Conservation (phyloP, 2,329 filamentous ascomycete genomes). For the Aspergillus sp. region DNA sequence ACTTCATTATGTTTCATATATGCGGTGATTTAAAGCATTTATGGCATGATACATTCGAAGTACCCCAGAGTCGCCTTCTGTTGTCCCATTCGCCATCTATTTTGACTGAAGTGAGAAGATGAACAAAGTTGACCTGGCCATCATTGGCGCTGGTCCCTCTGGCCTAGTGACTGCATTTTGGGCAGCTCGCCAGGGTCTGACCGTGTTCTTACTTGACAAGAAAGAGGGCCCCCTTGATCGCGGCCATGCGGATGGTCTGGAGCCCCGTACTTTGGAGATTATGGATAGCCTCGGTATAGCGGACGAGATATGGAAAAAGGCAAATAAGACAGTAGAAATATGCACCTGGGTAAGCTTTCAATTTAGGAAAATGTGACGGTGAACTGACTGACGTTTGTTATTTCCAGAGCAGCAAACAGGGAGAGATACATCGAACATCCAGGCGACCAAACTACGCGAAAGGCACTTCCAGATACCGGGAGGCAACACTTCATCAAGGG, state of each 20-base stretch:
- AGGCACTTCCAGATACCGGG: neutral
- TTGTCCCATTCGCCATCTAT: neutral
- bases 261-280: constrained; percentile 36
- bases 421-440: neutral
- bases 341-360: constrained; percentile 34
- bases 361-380: constrained; percentile 1
- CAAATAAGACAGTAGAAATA: constrained; percentile 63
- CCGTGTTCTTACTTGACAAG: constrained; percentile 44
- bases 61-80: neutral
- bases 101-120: neutral
- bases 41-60: too few relatives aligned
- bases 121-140: constrained; percentile 12
- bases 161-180: constrained; percentile 45
- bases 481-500: neutral
- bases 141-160: constrained; percentile 47
- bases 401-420: neutral
- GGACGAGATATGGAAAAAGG: constrained; percentile 57
- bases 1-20: too few relatives aligned
- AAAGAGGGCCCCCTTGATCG: constrained; percentile 30
- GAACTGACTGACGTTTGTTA: neutral
- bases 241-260: constrained; percentile 16
- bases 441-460: neutral
- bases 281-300: constrained; percentile 64
- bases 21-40: too few relatives aligned
- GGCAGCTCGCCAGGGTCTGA: constrained; percentile 43